These are phyloP conservation scores for Kodamaea derodonti DNA, from an alignment of 1,139 yeast genomes.

Conservation along the genomic window DNA sequence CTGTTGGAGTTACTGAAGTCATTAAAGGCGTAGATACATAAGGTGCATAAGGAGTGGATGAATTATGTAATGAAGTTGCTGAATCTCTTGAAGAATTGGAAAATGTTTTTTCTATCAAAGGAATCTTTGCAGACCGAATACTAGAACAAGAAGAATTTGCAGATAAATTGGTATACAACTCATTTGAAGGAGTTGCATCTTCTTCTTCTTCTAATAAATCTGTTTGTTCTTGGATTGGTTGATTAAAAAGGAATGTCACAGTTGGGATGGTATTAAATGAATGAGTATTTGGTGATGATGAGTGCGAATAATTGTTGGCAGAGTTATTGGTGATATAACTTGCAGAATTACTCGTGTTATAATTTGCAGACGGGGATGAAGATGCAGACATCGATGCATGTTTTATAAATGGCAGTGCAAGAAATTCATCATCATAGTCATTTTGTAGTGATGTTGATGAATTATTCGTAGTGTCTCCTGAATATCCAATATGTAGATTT, in stretches of 20 bases:
- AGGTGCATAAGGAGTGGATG: background rate
- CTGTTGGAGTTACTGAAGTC: slow-evolving; percentile 21
- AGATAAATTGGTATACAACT: slow-evolving; percentile 27
- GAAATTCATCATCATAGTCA: slow-evolving; percentile 28
- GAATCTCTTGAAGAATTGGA: slow-evolving; percentile 36
- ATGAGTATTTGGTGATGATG: background rate
- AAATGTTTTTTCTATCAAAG: slow-evolving; percentile 28
- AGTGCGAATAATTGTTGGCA: background rate
- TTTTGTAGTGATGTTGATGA: slow-evolving; percentile 18
- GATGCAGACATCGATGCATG: slow-evolving; percentile 27
- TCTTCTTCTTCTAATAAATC: slow-evolving; percentile 23
- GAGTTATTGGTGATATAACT: background rate
- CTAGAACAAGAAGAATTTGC: slow-evolving; percentile 37
- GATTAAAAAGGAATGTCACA: slow-evolving; percentile 22
- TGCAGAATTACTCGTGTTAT: background rate
- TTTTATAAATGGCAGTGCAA: slow-evolving; percentile 33
- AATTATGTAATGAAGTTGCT: slow-evolving; percentile 11
- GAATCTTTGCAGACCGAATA: slow-evolving; percentile 18
- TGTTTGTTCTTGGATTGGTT: slow-evolving; percentile 29
- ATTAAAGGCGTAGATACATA: background rate
- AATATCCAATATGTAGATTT: slow-evolving; percentile 27
- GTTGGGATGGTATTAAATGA: slow-evolving; percentile 5
- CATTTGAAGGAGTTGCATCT: slow-evolving; percentile 16
- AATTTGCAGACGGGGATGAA: slow-evolving; percentile 13
- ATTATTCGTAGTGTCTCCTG: slow-evolving; percentile 23